Evolutionary conservation across 2,329 filamentous ascomycete species (phyloP), one percentile per base, ranked within the genome.

Genomic region (Torrubiella hemipterigena): DNA sequence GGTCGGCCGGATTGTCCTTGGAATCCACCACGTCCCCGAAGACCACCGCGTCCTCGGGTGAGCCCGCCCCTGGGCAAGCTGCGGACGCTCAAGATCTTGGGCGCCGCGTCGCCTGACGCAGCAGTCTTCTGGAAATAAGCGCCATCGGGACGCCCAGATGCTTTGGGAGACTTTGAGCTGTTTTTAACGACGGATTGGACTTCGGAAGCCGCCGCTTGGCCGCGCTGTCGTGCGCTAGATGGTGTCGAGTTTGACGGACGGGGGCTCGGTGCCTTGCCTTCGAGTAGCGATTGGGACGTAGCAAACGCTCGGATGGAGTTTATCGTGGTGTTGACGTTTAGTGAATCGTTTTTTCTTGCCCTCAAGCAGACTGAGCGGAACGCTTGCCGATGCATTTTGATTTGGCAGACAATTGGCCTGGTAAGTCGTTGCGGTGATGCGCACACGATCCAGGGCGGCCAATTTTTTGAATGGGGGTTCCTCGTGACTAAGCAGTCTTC

Each of bases 31-130:
- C 45, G 37, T 5, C 44, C 43, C 10, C 41, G 36, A 12, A 44
- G 35, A 10, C 45, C 45, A n/a, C 47, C 49, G 26, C 45, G 40
- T 14, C 47, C 43, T 14, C 48, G 41, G 13, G 45, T 29, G 4
- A 45, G 43, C 14, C 53, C 50, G 21, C 47, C 38, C n/a, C n/a
- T n/a, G 6, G 54, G 57, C 10, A 63, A 43, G 34, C 45, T 59
- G 34, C 46, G 51, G 33, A 63, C 42, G 33, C 59, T 56, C 28
- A 65, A 48, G 12, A 63, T 44, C 35, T 51, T 57, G 16, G 53
- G 49, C 21, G 39, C 38, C 11, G 42, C 41, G 12, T 35, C 17
- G 17, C 39, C 29, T 6, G 31, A 35, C 3, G 38, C 21, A 23
- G 29, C 19, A 24, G 18, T n/a, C n/a, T n/a, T n/a, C n/a, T n/a